Conservation (phyloP, 805 yeast genomes). For the Martiniozyma abietophila region DNA sequence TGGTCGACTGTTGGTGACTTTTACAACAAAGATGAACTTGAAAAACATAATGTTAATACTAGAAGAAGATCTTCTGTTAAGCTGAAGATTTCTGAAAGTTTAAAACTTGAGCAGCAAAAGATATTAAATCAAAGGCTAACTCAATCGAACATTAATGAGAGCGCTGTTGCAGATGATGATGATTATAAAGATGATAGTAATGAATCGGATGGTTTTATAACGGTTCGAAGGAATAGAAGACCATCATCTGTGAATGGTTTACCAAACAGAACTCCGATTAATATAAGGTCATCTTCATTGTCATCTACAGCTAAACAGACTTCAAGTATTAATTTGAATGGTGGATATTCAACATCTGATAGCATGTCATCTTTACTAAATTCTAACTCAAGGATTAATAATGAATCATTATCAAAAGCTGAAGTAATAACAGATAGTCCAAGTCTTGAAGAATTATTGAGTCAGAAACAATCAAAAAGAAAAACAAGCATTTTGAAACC, state of each 20-base stretch:
- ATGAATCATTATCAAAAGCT: constrained; percentile 2
- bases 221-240: constrained; percentile 26
- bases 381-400: neutral
- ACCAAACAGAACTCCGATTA: neutral
- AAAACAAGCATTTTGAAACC: constrained; percentile 3
- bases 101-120: constrained; percentile 4
- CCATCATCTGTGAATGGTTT: constrained; percentile 14
- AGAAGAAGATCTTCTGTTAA: constrained; percentile 6
- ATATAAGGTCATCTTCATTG: neutral
- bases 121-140: neutral
- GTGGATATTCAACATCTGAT: neutral
- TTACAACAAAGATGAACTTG: constrained; percentile 9
- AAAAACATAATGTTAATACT: neutral
- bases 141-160: constrained; percentile 13
- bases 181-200: constrained; percentile 18
- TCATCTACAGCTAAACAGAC: neutral
- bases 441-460: constrained; percentile 5
- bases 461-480: constrained; percentile 1
- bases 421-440: neutral
- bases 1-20: constrained; percentile 22
- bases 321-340: neutral
- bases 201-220: constrained; percentile 26
- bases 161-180: constrained; percentile 14
- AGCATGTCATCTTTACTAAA: neutral
- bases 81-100: constrained; percentile 10